Base-by-base conservation (phyloP, 768 basidiomycete species). In the Wakefieldia striispora region DNA sequence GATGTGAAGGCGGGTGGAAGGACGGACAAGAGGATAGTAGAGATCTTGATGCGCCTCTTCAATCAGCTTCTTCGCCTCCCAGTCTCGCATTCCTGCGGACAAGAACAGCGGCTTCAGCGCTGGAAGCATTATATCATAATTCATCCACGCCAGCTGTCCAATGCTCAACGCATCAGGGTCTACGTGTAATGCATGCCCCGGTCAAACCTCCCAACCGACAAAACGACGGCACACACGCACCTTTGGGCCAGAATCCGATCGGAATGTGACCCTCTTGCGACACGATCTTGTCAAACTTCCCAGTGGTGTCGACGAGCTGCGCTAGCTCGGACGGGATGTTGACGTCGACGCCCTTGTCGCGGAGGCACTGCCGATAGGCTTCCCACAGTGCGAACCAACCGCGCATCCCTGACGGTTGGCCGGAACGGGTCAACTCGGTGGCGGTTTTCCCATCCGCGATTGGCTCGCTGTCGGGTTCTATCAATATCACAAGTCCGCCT, bases 141-240 rank as follows among this genome's bases (percentile, higher is more conserved):
- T 79, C 81, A 86, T 80, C 86, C 86, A 87, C 35, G 84, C 82
- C 19, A 87, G 67, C 57, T 87, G 83, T 7, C 83, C 85, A 42
- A 84, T 76, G 20, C 82, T 84, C 31, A 86, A 73, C 31, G 78
- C 72, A 45, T 76, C 68, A 8, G 74, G 72, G 64, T 86, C 85
- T 86, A 42, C 17, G 50, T 42, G 29, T 38, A 43, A 58, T 46
- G 19, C 29, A 40, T 33, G 47, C 14, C 54, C 42, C 31, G 36
- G 46, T 63, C 39, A 47, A 19, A 33, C 33, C 3, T 33, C n/a
- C 14, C 47, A n/a, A 31, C 31, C 48, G 51, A 38, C 27, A n/a
- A 27, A 47, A 51, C 53, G 47, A 47, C 42, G 24, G 17, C 43
- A 41, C 42, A 24, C 39, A 50, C 67, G 49, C 50, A 81, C 84